A percentile compares a stretch with the other conserved stretches of the same genome.
These are phyloP conservation scores for Abelmoschus esculentus DNA, from an alignment of 345 rosid species.

Conservation along the genomic window DNA sequence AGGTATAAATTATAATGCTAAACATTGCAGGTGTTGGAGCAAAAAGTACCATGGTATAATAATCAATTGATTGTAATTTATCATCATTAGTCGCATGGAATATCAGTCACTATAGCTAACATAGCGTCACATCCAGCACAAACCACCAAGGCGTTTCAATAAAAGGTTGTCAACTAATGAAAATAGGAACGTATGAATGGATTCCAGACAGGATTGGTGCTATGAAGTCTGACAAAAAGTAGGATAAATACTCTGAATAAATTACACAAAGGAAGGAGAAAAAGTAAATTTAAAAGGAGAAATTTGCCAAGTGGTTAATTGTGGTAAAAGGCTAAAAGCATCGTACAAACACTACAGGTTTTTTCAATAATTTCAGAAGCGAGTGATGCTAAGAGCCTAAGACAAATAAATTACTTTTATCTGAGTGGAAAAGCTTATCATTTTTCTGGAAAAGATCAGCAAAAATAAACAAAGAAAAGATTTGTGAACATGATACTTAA, in stretches of 20 bases:
- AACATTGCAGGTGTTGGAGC: neutral
- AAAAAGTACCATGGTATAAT: neutral
- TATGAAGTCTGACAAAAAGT: neutral
- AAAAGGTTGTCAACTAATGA: neutral
- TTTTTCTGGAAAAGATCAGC: neutral
- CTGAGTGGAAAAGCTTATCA: conserved; percentile 2
- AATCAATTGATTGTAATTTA: neutral
- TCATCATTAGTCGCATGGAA: neutral
- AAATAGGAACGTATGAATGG: neutral
- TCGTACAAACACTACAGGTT: neutral
- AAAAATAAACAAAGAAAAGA: neutral
- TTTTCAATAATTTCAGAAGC: neutral
- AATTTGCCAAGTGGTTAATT: neutral
- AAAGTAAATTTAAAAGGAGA: neutral
- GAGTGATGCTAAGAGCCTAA: neutral
- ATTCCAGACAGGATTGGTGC: neutral
- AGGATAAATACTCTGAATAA: neutral
- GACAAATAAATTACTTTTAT: neutral
- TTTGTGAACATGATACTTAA: neutral
- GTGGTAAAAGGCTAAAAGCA: neutral
- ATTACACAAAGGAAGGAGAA: neutral
- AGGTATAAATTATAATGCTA: neutral
- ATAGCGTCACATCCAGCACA: neutral
- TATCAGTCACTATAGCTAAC: neutral
- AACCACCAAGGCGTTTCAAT: conserved; percentile 12